These are phyloP conservation scores for Emydomyces testavorans DNA, from an alignment of 2,329 filamentous ascomycete genomes.

Conservation along the genomic window DNA sequence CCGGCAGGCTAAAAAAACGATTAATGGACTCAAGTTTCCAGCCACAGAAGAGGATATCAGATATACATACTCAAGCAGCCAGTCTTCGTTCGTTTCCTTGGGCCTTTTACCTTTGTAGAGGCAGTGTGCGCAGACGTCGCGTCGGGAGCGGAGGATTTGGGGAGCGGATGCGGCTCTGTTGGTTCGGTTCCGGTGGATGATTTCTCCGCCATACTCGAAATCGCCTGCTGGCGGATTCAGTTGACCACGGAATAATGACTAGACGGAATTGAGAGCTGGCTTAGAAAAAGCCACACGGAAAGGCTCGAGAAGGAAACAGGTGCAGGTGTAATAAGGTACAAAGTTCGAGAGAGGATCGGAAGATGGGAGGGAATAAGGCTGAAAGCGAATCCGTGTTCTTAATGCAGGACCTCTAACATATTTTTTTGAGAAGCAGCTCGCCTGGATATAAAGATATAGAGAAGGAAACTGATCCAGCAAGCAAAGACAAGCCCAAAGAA, in stretches of 20 bases:
- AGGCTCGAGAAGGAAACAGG: too few species aligned
- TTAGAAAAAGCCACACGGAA: too few species aligned
- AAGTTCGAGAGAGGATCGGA: too few species aligned
- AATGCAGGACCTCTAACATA: not conserved
- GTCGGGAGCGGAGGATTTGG: slow-evolving; percentile 2
- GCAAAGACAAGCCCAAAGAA: not conserved
- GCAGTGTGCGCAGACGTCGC: slow-evolving; percentile 17
- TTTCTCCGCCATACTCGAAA: slow-evolving; percentile 8
- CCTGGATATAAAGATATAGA: not conserved
- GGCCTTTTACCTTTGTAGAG: slow-evolving; percentile 18
- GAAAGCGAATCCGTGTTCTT: not conserved
- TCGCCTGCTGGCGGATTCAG: not conserved
- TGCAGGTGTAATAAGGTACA: too few species aligned
- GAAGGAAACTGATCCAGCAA: not conserved
- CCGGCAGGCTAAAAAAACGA: slow-evolving; percentile 56
- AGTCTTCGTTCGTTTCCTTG: slow-evolving; percentile 72
- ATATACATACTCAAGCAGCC: slow-evolving; percentile 67
- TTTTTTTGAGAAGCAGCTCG: not conserved
- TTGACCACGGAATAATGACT: not conserved
- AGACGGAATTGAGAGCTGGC: not conserved
- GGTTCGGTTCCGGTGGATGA: not conserved
- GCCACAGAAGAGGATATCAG: not conserved
- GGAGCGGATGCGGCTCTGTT: not conserved
- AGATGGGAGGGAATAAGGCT: not conserved
- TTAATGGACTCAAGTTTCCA: slow-evolving; percentile 7